Evolutionary conservation across 768 basidiomycete genomes (phyloP), one percentile per base, ranked within the genome.

Genomic region (Tylopilus cervinicoccineus): DNA sequence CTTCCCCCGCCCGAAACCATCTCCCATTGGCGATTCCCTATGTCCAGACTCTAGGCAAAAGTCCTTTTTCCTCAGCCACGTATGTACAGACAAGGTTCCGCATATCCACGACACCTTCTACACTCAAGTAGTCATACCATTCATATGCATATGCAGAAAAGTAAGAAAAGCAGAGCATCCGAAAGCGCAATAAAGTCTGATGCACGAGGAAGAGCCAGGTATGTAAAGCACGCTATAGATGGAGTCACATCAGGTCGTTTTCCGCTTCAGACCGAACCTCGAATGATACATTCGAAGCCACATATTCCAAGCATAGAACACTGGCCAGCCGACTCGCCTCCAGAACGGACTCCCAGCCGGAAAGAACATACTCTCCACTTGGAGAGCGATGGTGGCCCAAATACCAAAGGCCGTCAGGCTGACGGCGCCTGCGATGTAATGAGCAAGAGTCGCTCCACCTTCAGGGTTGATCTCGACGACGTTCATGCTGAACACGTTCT

Each of bases 401-500:
- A 74, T 52, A 9, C 79, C 78, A 11, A 73, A 47, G 7, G 72
- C 10, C 0, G 81, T 85, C 34, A 84, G 60, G 1, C 71, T 58
- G 8, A 81, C 32, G 2, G 79, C 74, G 2, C 62, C 55, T 14
- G 58, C 71, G 28, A 73, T 23, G 38, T 73, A 81, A 41, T 72
- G 70, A 3, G 31, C 33, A 1, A 80, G 55, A 0, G 72, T 71
- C 40, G 57, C 56, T 37, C 43, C 48, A 6, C 14, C 58, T 20
- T 0, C 29, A 60, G 50, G 43, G 45, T 70, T 72, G 47, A 81
- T 66, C 53, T 75, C 75, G 11, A 24, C 16, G 34, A 81, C 60
- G 50, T 82, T 83, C 80, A 82, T 83, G 5, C 80, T 76, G 44
- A 80, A 82, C 5, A 75, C 65, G 16, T 69, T 64, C 80, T 81